Percentiles rank a stretch among this genome's conserved stretches.
phyloP scores from a whole-genome alignment of 345 rosid species.

The Aquilaria malaccensis region DNA sequence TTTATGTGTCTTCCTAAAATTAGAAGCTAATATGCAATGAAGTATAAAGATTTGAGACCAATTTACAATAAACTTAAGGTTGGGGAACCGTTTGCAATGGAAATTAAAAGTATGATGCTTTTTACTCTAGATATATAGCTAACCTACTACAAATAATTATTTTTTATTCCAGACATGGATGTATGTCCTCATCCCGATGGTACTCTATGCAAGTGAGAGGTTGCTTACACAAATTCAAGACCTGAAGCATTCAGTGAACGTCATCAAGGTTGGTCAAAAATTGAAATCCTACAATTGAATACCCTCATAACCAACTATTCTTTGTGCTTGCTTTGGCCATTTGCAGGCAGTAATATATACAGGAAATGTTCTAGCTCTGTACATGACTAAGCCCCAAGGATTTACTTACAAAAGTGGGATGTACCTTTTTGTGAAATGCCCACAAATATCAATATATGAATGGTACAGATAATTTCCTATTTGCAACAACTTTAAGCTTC shows the following conservation, averaged over 20 bases:
- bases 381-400: slow-evolving; percentile 75
- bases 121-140: no score
- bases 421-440: slow-evolving; percentile 92
- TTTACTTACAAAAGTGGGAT: slow-evolving; percentile 91
- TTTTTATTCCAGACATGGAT: slow-evolving; percentile 76
- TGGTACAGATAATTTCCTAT: slow-evolving; percentile 36
- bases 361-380: slow-evolving; percentile 87
- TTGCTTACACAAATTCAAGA: slow-evolving; percentile 42
- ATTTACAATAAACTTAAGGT: no score
- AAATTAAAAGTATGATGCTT: no score
- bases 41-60: no score
- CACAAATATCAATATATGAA: slow-evolving; percentile 67
- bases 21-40: no score
- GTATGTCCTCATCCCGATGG: slow-evolving; percentile 50
- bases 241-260: slow-evolving; percentile 48
- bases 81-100: no score
- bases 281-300: not conserved
- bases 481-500: not conserved
- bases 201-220: slow-evolving; percentile 60
- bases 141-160: no score
- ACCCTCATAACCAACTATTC: not conserved
- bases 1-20: no score
- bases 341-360: slow-evolving; percentile 78
- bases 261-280: slow-evolving; percentile 55
- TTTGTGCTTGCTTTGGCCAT: not conserved